Base-by-base conservation (phyloP, 2,329 filamentous ascomycete species). In the Raffaelea deltoideospora region DNA sequence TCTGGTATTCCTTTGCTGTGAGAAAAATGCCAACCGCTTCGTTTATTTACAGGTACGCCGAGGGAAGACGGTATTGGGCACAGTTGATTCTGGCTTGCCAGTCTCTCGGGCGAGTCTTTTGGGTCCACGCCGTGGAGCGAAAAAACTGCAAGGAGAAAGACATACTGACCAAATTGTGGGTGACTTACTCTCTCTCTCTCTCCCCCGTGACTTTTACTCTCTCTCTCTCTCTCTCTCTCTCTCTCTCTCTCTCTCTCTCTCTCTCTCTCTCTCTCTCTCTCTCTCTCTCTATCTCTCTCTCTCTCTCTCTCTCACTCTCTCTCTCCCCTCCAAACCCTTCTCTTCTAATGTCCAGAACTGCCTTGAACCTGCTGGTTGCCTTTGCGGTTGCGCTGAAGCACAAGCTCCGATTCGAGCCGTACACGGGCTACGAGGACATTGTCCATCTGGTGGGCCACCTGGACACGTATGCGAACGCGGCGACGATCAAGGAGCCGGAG, bases 91-190 rank as follows among this genome's bases (percentile, higher is more conserved):
- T 67, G 54, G 77, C 79, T 50, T 59, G 65, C 48, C 63, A 85
- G 60, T 60, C 75, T 53, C 61, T 92, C 47, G 81, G 73, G 47
- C 75, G 87, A 18, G 65, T 82, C 10, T 82, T 90, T 51, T 95
- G 87, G 87, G 67, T 94, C 23, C 81, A 93, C 48, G 65, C 71
- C 8, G 49, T 58, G 4, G 79, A 83, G 50, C 65, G 76, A n/a
- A 69, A 65, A 3, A 47, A 65, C 14, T 67, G 64, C 34, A 46
- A 37, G 21, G 79, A 79, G 49, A 64, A 72, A 15, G 79, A 84
- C 47, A 51, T 84, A 4, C 59, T 84, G 10, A 65, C 61, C 34
- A 84, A 83, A 53, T 53, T 84, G 41, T 56, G 30, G 39, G 51
- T 43, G 10, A 19, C n/a, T 15, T 6, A 21, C 20, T 20, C 6